Evolutionary conservation across 1,284 basidiomycete genomes (phyloP).

Genomic region (Cryptococcus maquisensis): DNA sequence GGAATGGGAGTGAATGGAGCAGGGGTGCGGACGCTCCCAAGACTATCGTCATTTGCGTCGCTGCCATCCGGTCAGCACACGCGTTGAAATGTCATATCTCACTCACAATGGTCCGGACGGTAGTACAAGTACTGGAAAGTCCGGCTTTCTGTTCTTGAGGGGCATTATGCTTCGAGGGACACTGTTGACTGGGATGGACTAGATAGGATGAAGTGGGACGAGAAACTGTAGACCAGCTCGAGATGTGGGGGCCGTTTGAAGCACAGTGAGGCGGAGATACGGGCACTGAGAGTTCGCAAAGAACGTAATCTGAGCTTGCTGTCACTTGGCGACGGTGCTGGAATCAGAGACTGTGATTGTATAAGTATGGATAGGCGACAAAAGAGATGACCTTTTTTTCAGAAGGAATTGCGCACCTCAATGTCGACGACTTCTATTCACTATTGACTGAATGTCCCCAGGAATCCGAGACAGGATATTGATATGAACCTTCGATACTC

Average conservation of each 20-base stretch:
- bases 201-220: not conserved
- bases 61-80: not conserved
- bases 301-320: not conserved
- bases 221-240: not conserved
- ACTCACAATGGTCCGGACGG: slow-evolving; percentile 2
- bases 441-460: too few species aligned
- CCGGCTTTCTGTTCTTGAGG: slow-evolving; percentile 22
- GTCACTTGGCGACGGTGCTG: not conserved
- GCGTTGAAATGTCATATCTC: not conserved
- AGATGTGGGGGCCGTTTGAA: not conserved
- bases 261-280: not conserved
- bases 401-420: too few species aligned
- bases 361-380: too few species aligned
- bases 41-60: slow-evolving; percentile 1
- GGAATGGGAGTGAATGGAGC: slow-evolving; percentile 21
- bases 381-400: too few species aligned
- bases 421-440: too few species aligned
- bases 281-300: too few species aligned
- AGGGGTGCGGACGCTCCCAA: slow-evolving; percentile 22
- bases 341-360: too few species aligned
- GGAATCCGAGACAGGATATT: too few species aligned
- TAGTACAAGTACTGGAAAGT: slow-evolving; percentile 19
- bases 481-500: too few species aligned
- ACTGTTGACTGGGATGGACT: not conserved
- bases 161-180: slow-evolving; percentile 15